Conservation (phyloP, 129 eudicot genomes). For the Saussurea involucrata region DNA sequence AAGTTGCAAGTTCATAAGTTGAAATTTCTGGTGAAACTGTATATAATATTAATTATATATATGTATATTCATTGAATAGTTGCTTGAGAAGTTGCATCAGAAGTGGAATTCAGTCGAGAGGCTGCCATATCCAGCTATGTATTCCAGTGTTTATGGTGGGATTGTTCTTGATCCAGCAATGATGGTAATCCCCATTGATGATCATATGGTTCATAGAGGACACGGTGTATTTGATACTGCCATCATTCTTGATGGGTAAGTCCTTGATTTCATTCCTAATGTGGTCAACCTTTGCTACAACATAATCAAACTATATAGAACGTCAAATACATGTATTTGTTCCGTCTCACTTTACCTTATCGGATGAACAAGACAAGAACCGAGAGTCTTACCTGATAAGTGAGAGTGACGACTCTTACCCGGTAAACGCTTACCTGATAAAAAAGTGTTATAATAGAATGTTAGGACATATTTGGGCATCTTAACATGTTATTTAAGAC, state of each 20-base stretch:
- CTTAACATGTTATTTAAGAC: no score
- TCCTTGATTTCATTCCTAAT: neutral
- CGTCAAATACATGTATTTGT: neutral
- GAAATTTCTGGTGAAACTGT: neutral
- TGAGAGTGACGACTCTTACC: no score
- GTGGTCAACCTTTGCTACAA: neutral
- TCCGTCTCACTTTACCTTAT: no score
- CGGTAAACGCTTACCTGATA: no score
- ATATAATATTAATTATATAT: neutral
- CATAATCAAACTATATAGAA: no score
- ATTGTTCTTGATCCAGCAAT: constrained; percentile 87
- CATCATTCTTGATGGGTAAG: constrained; percentile 67
- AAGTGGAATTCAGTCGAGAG: constrained; percentile 63
- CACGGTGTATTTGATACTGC: constrained; percentile 94
- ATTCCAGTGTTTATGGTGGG: constrained; percentile 88
- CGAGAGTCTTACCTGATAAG: no score
- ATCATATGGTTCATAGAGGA: constrained; percentile 95
- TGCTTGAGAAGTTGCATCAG: constrained; percentile 71
- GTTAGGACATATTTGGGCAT: neutral
- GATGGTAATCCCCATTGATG: constrained; percentile 96
- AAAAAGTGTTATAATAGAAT: neutral
- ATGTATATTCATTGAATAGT: constrained; percentile 31
- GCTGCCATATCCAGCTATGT: constrained; percentile 87
- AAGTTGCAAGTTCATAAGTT: neutral
- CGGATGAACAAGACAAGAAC: no score